Evolutionary conservation across 305 asterid genomes (phyloP).

Genomic region (Euphrasia arctica): DNA sequence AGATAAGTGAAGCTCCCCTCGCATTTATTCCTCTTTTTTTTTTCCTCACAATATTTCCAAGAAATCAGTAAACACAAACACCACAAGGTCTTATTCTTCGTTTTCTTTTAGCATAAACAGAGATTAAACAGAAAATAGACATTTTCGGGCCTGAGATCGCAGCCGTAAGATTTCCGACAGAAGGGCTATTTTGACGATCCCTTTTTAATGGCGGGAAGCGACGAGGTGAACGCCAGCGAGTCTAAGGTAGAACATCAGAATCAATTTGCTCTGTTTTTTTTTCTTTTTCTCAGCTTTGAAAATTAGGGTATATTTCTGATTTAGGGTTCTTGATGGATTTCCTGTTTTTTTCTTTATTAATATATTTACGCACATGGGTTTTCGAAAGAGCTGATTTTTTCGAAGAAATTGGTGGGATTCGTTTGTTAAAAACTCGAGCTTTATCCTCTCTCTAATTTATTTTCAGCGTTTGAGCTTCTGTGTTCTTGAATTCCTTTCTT

Average conservation of each 20-base stretch:
- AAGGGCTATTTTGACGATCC: conserved; percentile 3
- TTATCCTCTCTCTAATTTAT: conserved; percentile 7
- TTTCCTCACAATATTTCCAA: conserved; percentile 8
- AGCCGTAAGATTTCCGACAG: conserved; percentile 1
- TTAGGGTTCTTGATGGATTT: conserved; percentile 15
- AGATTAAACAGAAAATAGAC: background rate
- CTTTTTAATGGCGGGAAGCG: conserved; percentile 43
- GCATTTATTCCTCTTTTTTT: background rate
- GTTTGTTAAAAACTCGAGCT: conserved; percentile 25
- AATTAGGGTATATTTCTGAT: conserved; percentile 32
- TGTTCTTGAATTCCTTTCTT: no score
- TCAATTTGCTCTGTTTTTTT: background rate
- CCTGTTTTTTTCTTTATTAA: no score
- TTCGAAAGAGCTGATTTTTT: conserved; percentile 7
- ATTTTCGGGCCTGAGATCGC: conserved; percentile 20
- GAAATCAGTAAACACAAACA: background rate
- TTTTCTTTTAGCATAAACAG: background rate
- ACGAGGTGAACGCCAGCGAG: conserved; percentile 44
- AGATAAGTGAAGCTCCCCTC: conserved; percentile 26
- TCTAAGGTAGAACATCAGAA: conserved; percentile 31
- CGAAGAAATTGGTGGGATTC: conserved; percentile 26
- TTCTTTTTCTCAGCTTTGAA: background rate
- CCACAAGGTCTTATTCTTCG: background rate
- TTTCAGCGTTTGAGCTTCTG: no score
- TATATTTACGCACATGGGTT: conserved; percentile 13